Evolutionary conservation across 768 basidiomycete species (phyloP).

Genomic region (Nevesoporus exiguus): DNA sequence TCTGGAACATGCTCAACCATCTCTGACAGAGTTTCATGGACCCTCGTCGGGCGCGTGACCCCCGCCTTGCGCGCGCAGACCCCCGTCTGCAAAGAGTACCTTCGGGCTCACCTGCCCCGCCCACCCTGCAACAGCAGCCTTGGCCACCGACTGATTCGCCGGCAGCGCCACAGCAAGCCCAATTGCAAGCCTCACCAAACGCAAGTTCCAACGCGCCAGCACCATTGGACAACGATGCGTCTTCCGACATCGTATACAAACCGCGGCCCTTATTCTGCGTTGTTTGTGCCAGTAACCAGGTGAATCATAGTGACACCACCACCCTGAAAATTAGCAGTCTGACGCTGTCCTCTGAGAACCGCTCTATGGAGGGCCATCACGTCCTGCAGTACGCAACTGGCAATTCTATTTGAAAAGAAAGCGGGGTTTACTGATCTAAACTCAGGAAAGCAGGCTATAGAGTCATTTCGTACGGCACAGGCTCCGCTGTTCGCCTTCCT

Average conservation of each 20-base stretch:
- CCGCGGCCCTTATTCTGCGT: conserved; percentile 88
- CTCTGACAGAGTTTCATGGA: conserved; percentile 50
- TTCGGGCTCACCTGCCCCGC: conserved; percentile 34
- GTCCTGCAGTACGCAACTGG: conserved; percentile 71
- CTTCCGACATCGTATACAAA: conserved; percentile 43
- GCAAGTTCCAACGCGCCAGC: not conserved
- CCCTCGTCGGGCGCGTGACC: conserved; percentile 76
- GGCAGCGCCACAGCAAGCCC: conserved; percentile 13
- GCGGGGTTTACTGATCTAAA: conserved; percentile 6
- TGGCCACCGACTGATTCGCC: conserved; percentile 22
- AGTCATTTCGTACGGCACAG: conserved; percentile 94
- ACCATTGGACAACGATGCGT: conserved; percentile 2
- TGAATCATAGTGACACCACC: conserved; percentile 27
- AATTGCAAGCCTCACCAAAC: conserved; percentile 15
- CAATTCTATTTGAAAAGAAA: conserved; percentile 12
- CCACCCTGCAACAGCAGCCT: conserved; percentile 22
- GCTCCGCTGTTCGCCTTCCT: conserved; percentile 93
- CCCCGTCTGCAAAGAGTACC: conserved; percentile 57
- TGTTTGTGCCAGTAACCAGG: conserved; percentile 99
- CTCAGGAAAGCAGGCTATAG: conserved; percentile 83
- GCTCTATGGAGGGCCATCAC: conserved; percentile 97
- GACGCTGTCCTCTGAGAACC: conserved; percentile 63
- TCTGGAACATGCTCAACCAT: conserved; percentile 16
- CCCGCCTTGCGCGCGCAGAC: conserved; percentile 69
- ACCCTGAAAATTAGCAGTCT: conserved; percentile 6